Conservation (phyloP, 2,329 filamentous ascomycete genomes). For the Pseudocercospora macadamiae region DNA sequence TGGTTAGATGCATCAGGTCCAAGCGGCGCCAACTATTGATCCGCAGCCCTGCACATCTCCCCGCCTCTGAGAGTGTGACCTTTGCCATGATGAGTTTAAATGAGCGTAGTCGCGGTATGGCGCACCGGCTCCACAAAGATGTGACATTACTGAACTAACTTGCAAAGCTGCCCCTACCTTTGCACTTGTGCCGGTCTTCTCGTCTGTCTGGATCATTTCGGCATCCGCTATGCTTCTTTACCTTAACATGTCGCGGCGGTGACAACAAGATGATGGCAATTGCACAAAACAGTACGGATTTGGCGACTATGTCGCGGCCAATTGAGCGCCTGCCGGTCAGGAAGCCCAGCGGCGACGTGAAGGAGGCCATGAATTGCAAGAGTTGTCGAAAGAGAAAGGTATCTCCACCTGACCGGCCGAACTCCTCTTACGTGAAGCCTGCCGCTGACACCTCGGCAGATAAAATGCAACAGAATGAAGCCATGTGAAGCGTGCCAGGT, state of each 20-base stretch:
- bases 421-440: not conserved
- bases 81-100: conserved; percentile 11
- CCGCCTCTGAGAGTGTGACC: conserved; percentile 22
- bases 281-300: conserved; percentile 25
- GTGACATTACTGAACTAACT: conserved; percentile 16
- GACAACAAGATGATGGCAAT: conserved; percentile 24
- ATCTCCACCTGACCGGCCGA: conserved; percentile 3
- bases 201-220: not conserved
- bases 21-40: not conserved
- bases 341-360: conserved; percentile 72
- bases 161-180: conserved; percentile 17
- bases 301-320: conserved; percentile 65
- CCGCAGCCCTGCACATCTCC: conserved; percentile 18
- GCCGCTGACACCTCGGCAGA: conserved; percentile 54
- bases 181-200: conserved; percentile 6
- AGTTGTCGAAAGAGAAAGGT: conserved; percentile 92
- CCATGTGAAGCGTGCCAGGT: conserved; percentile 89
- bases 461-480: conserved; percentile 86
- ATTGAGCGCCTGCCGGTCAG: conserved; percentile 77
- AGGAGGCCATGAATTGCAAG: conserved; percentile 95
- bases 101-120: conserved; percentile 19
- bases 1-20: not conserved
- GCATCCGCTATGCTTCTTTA: conserved; percentile 17
- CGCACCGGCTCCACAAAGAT: conserved; percentile 27
- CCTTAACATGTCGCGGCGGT: conserved; percentile 8